Base-by-base conservation (phyloP, 768 basidiomycete species). In the Lactifluus hygrophoroides region DNA sequence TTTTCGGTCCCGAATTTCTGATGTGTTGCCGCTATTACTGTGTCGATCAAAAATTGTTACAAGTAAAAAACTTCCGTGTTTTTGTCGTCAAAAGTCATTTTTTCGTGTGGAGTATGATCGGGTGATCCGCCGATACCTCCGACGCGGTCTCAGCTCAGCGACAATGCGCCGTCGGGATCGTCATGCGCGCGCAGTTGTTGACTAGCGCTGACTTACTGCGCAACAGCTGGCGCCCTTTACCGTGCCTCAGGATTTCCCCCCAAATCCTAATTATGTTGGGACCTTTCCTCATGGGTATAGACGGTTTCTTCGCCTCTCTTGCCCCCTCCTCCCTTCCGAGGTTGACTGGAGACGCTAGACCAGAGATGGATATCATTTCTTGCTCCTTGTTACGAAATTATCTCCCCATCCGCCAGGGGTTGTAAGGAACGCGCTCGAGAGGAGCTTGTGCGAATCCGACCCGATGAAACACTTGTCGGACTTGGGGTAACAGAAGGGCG, bases 271-370 rank as follows among this genome's bases (percentile, higher is more conserved):
- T 44, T 46, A 45, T 45, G 25, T 54, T 46, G 54, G 25, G 46
- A 46, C 46, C n/a, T n/a, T n/a, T n/a, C 44, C n/a, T 44, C 54
- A 45, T 54, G 53, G 54, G 44, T 45, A 47, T 47, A 47, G 17
- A 17, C 53, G 53, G 51, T 35, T 19, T 45, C 34, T n/a, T 40
- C 37, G 50, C 23, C 23, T 23, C 35, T 34, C n/a, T 32, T 3
- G 4, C 9, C 21, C 48, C 48, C 19, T 49, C 16, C 44, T 13
- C 19, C 28, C 19, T 30, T 38, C 54, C 27, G 54, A 56, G n/a
- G 47, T 14, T 27, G 46, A 23, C 37, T 32, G 42, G 37, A 17
- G 17, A 7, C 40, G 44, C 48, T 57, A 49, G 14, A n/a, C 17
- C 30, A 13, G 40, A 32, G 16, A 42, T 30, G 47, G 30, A 27